Evolutionary conservation across 192 early-diverging fungal genomes (phyloP).

Genomic region (Thamnidium elegans): DNA sequence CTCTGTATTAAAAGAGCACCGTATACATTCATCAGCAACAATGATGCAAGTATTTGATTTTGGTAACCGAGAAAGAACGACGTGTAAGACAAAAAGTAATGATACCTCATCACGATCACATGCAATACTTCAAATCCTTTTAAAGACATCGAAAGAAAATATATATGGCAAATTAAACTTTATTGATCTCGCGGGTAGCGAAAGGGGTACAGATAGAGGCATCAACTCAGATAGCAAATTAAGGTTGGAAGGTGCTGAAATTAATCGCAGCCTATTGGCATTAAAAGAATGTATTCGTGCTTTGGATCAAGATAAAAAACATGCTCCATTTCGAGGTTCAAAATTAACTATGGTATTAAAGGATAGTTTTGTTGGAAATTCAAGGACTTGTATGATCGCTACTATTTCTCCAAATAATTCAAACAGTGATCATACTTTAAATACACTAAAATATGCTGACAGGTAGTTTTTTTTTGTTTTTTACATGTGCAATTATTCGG

Average conservation of each 20-base stretch:
- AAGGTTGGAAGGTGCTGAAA: conserved; percentile 96
- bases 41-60: conserved; percentile 91
- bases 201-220: conserved; percentile 94
- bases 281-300: conserved; percentile 98
- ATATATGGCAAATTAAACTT: conserved; percentile 86
- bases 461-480: conserved; percentile 45
- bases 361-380: conserved; percentile 96
- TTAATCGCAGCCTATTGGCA: conserved; percentile 95
- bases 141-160: conserved; percentile 64
- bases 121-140: conserved; percentile 91
- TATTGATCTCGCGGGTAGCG: conserved; percentile 96
- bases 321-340: conserved; percentile 93
- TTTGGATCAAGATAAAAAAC: conserved; percentile 87
- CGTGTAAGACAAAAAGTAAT: conserved; percentile 93
- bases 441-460: conserved; percentile 95
- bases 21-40: conserved; percentile 73
- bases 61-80: conserved; percentile 83
- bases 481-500: neutral
- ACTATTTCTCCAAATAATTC: conserved; percentile 91
- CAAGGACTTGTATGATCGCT: conserved; percentile 96
- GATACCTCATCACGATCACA: conserved; percentile 94
- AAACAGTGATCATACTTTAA: conserved; percentile 93
- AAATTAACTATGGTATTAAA: conserved; percentile 92
- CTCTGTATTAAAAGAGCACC: conserved; percentile 77
- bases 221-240: conserved; percentile 60